phyloP scores from a whole-genome alignment of 352 stramenopile species.

The Phytophthora podocarpi region DNA sequence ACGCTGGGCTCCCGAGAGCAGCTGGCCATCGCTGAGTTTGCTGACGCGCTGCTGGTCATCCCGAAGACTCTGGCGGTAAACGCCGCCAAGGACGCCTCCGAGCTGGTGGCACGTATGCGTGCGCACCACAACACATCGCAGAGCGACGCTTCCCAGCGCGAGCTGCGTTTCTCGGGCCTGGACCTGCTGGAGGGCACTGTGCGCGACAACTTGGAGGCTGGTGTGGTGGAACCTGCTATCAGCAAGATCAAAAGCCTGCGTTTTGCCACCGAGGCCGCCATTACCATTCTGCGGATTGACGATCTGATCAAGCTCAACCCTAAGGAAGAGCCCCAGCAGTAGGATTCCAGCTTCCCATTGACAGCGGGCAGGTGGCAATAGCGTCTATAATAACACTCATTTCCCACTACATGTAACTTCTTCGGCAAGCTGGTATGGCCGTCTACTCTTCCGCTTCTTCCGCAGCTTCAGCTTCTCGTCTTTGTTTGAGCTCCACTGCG shows the following conservation, averaged over 20 bases:
- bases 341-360: conserved; percentile 37
- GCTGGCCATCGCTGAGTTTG: conserved; percentile 99
- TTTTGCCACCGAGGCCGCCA: conserved; percentile 99
- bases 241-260: conserved; percentile 99
- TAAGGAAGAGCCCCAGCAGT: conserved; percentile 85
- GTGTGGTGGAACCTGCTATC: conserved; percentile 99
- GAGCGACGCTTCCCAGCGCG: conserved; percentile 73
- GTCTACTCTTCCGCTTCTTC: conserved; percentile 31
- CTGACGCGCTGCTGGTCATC: conserved; percentile 97
- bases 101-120: conserved; percentile 97
- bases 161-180: conserved; percentile 93
- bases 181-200: conserved; percentile 96
- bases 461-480: conserved; percentile 39
- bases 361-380: conserved; percentile 35
- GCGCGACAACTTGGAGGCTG: conserved; percentile 95
- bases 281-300: conserved; percentile 99
- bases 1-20: conserved; percentile 97
- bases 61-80: conserved; percentile 99
- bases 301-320: conserved; percentile 98
- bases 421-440: too few species aligned
- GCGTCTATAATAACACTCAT: conserved; percentile 56
- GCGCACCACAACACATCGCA: conserved; percentile 97
- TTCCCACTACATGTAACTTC: too few species aligned
- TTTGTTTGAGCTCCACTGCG: conserved; percentile 61
- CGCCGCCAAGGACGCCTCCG: conserved; percentile 98